Conservation (phyloP, 805 yeast genomes). For the Yarrowia porcina region DNA sequence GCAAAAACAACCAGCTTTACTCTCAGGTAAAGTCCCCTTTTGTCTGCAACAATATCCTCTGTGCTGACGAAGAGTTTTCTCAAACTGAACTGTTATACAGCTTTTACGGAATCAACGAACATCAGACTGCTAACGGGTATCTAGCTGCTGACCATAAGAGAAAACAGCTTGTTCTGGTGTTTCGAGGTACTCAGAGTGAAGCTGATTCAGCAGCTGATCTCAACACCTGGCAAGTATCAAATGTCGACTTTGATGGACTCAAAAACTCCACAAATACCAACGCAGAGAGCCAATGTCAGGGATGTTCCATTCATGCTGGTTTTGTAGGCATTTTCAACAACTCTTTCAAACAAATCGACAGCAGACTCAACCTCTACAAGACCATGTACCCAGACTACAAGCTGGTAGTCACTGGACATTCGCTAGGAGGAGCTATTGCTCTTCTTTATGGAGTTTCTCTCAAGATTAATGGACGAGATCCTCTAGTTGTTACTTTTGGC, state of each 20-base stretch:
- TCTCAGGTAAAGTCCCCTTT: background rate
- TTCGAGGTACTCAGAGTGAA: conserved; percentile 7
- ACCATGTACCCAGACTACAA: conserved; percentile 13
- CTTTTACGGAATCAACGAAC: background rate
- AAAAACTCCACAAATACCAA: background rate
- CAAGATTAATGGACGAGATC: conserved; percentile 6
- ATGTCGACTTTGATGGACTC: background rate
- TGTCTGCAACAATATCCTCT: conserved; percentile 8
- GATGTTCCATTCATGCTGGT: conserved; percentile 4
- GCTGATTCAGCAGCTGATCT: conserved; percentile 13
- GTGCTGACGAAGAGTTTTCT: conserved; percentile 8
- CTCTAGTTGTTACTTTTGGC: conserved; percentile 19
- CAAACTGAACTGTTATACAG: conserved; percentile 16
- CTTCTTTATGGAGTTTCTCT: conserved; percentile 10
- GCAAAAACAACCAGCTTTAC: conserved; percentile 1
- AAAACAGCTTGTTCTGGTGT: background rate
- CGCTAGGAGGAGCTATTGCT: conserved; percentile 22
- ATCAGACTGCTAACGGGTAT: conserved; percentile 15
- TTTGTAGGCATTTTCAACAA: conserved; percentile 5
- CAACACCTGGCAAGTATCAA: background rate
- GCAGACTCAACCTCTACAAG: background rate
- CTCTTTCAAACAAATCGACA: background rate
- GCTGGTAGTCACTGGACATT: conserved; percentile 16
- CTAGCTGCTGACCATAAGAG: background rate
- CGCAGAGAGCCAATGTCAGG: background rate